Evolutionary conservation across 177 flowering plant genomes (phyloP), one percentile per base, ranked within the genome.

Genomic region (Tripterygium wilfordii): DNA sequence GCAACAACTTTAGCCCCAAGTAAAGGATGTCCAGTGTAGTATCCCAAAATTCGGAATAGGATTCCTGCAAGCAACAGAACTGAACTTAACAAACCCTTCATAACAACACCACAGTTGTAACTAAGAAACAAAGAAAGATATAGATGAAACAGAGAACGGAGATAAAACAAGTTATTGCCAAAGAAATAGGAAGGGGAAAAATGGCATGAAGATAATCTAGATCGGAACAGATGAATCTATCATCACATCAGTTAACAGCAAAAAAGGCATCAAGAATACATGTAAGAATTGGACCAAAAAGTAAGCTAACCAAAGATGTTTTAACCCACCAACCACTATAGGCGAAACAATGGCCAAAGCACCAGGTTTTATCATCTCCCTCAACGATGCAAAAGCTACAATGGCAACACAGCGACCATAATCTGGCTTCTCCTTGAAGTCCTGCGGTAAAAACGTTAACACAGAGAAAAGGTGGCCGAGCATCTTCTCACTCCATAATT

Each of bases 341-440:
- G 99, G 99, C 2, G 99, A 80, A 30, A 79, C 43, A 30, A 92
- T 89, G 42, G 99, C 99, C 77, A 92, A 68, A 51, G 89, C 97
- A 60, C 99, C 99, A 61, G 99, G 99, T 58, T 92, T 92, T 60
- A 89, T 92, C 99, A 92, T 92, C 76, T 92, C 99, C 67, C 80
- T 80, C 65, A 92, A 60, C 23, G 99, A 87, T 44, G 97, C 99
- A 58, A 97, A 84, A 49, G 99, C 99, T 39, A 92, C 99, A 62
- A 92, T 92, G 22, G 97, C 94, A 16, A 89, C 97, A 67, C 99
- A 92, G 17, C 99, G 89, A 47, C 86, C 77, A 69, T 92, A 92
- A 67, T 92, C 99, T 21, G 99, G 99, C 53, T 89, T 89, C 68
- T 89, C 99, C 56, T 60, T 77, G 56, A 80, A 92, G 22, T 89